Conservation (phyloP, 2,329 filamentous ascomycete genomes). For the Fusarium oligoseptatum region DNA sequence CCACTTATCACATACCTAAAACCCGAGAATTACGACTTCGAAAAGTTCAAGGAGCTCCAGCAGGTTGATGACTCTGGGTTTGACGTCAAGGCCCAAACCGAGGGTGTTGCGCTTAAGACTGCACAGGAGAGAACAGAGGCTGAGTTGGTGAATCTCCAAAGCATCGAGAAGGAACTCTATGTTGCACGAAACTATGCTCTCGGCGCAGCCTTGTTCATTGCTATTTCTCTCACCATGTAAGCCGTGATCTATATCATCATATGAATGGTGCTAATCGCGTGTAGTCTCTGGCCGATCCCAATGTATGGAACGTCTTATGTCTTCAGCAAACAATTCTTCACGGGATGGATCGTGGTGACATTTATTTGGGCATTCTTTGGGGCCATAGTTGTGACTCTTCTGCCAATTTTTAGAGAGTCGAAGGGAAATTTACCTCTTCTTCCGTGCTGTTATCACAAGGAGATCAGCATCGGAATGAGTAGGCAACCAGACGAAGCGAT, state of each 20-base stretch:
- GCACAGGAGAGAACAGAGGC: background rate
- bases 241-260: too few relatives aligned
- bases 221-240: background rate
- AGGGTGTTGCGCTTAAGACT: background rate
- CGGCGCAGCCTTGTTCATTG: background rate
- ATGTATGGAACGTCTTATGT: background rate
- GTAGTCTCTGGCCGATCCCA: background rate
- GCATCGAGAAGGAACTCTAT: background rate
- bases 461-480: background rate
- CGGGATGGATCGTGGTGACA: background rate
- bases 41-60: background rate
- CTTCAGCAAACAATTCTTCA: background rate
- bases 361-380: background rate
- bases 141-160: background rate
- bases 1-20: background rate
- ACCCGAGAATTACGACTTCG: background rate
- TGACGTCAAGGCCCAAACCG: background rate
- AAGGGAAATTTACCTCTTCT: background rate
- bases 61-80: background rate
- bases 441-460: background rate
- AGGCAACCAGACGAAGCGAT: background rate
- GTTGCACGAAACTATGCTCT: background rate
- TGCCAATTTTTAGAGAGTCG: background rate
- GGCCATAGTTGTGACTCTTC: background rate
- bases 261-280: background rate